A percentile compares a stretch with the other conserved stretches of the same genome.
These are phyloP conservation scores for Spiromastix sp. DNA, from an alignment of 2,329 filamentous ascomycete genomes.

Conservation along the genomic window DNA sequence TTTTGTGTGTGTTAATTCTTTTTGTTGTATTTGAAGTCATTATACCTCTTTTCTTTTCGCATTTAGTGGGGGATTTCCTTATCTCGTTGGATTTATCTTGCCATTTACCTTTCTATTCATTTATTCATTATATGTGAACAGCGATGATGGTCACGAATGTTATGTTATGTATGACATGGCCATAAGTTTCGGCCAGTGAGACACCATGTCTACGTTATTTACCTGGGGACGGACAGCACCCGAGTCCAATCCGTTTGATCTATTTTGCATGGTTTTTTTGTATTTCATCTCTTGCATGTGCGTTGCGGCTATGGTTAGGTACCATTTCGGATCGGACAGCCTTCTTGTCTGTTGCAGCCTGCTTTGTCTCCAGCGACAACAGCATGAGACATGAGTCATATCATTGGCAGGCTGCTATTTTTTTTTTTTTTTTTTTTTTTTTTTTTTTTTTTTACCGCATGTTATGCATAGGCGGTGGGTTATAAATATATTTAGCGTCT, in stretches of 20 bases:
- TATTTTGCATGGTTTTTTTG: neutral
- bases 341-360: neutral
- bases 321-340: conserved; percentile 4
- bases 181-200: too few relatives aligned
- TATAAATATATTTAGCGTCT: too few relatives aligned
- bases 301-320: neutral
- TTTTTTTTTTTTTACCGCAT: neutral
- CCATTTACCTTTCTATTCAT: conserved; percentile 14
- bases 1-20: conserved; percentile 21
- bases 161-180: conserved; percentile 28
- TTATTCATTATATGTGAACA: conserved; percentile 18
- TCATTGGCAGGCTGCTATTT: conserved; percentile 13
- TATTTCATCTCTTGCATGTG: neutral
- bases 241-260: neutral
- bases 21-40: conserved; percentile 19
- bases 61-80: conserved; percentile 16
- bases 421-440: conserved; percentile 10
- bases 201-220: neutral
- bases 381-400: too few relatives aligned
- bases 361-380: too few relatives aligned
- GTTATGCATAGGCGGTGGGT: neutral
- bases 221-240: too few relatives aligned
- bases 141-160: conserved; percentile 33
- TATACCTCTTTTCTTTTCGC: conserved; percentile 19
- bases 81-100: conserved; percentile 29